A percentile compares a stretch with the other conserved stretches of the same genome.
These are phyloP conservation scores for Pyropia yezoensis DNA, from an alignment of 23 red algal genomes.

Conservation along the genomic window DNA sequence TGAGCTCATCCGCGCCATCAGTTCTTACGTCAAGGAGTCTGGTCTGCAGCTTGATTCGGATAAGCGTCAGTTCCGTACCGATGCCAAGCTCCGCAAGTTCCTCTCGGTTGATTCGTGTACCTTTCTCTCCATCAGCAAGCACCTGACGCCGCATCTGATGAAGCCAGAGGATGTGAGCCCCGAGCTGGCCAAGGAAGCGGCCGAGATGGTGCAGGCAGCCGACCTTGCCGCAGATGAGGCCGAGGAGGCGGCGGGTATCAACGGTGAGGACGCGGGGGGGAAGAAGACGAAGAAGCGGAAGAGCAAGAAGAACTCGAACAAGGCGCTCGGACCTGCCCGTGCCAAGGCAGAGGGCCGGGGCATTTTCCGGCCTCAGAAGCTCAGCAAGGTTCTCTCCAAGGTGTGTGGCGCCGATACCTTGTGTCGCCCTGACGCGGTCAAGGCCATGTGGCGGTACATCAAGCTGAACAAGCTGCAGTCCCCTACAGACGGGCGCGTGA, in stretches of 20 bases:
- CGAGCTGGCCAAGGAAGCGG: constrained; percentile 17
- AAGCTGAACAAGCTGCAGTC: constrained; percentile 49
- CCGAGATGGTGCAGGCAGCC: neutral
- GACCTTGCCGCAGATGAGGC: constrained; percentile 1
- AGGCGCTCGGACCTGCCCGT: neutral
- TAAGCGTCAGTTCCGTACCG: constrained; percentile 26
- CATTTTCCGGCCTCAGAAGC: constrained; percentile 12
- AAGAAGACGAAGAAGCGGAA: constrained; percentile 9
- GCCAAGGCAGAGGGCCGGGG: constrained; percentile 18
- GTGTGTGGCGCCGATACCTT: constrained; percentile 45
- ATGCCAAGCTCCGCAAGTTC: constrained; percentile 23
- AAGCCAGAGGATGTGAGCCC: constrained; percentile 29
- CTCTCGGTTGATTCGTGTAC: constrained; percentile 34
- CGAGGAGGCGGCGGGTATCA: neutral
- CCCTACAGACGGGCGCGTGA: constrained; percentile 9
- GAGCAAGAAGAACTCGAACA: constrained; percentile 4
- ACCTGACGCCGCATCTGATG: constrained; percentile 29
- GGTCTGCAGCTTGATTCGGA: constrained; percentile 40
- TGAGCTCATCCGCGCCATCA: constrained; percentile 21
- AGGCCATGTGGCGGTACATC: constrained; percentile 68
- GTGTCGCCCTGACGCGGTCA: constrained; percentile 44
- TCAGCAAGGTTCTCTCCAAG: constrained; percentile 26
- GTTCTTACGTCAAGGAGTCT: constrained; percentile 37
- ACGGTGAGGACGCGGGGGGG: neutral
- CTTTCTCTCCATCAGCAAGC: constrained; percentile 39